phyloP scores from a whole-genome alignment of 305 asterid genomes.

The Fraxinus greggii region DNA sequence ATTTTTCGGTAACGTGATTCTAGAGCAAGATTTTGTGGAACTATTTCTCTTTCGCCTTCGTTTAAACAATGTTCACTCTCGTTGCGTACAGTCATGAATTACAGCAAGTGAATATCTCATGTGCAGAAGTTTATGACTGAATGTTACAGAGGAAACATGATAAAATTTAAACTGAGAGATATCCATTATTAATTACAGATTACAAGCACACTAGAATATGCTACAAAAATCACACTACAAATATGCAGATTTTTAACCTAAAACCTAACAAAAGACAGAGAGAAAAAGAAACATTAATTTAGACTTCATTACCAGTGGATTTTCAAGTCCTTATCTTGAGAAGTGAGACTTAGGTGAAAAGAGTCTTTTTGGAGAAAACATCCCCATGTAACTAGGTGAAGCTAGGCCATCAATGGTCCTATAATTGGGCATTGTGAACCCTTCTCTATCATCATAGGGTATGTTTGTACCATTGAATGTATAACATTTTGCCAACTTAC shows the following conservation, averaged over 20 bases:
- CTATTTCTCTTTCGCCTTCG: not conserved
- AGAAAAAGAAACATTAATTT: not conserved
- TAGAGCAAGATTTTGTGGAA: not conserved
- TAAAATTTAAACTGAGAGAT: not conserved
- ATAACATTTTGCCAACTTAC: slow-evolving; percentile 64
- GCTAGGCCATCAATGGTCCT: slow-evolving; percentile 49
- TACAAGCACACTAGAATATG: not conserved
- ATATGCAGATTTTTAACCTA: not conserved
- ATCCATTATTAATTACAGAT: not conserved
- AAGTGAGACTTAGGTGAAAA: slow-evolving; percentile 63
- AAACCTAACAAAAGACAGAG: not conserved
- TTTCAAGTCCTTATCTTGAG: slow-evolving; percentile 29
- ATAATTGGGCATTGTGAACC: slow-evolving; percentile 34
- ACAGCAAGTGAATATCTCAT: not conserved
- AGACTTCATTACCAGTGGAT: not conserved
- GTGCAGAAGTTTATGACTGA: not conserved
- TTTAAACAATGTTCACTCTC: not conserved
- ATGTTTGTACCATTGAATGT: slow-evolving; percentile 54
- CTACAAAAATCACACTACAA: not conserved
- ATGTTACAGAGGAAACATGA: not conserved
- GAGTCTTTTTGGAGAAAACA: slow-evolving; percentile 72
- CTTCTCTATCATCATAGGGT: slow-evolving; percentile 36
- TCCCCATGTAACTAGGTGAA: slow-evolving; percentile 63
- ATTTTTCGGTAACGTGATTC: not conserved
- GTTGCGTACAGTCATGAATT: not conserved